phyloP scores from a whole-genome alignment of 805 yeast genomes.

The Candida boleticola region DNA sequence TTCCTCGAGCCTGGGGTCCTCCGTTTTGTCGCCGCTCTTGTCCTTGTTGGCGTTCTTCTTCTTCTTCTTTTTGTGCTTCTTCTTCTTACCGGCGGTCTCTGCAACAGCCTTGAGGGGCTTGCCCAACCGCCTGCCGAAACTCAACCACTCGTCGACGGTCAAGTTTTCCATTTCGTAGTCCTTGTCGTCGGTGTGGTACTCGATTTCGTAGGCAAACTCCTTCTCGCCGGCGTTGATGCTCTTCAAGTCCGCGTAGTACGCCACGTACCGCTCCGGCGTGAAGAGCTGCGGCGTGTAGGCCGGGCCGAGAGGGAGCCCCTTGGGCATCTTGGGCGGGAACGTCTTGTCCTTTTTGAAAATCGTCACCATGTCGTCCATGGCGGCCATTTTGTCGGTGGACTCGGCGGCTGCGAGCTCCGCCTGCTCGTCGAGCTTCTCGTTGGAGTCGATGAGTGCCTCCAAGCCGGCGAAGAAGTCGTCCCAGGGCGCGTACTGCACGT shows the following conservation, averaged over 20 bases:
- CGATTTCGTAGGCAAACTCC: constrained; percentile 57
- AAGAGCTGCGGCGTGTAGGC: constrained; percentile 70
- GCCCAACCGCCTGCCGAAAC: constrained; percentile 53
- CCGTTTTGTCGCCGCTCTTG: constrained; percentile 6
- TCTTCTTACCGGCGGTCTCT: constrained; percentile 7
- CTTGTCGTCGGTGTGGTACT: constrained; percentile 65
- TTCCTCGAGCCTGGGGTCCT: constrained; percentile 24
- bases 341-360: constrained; percentile 51
- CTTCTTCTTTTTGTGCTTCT: constrained; percentile 9
- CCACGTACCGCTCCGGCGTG: constrained; percentile 70
- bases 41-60: constrained; percentile 8
- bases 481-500: constrained; percentile 51
- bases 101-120: constrained; percentile 27
- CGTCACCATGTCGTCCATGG: constrained; percentile 5
- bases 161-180: constrained; percentile 53
- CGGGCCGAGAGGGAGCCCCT: constrained; percentile 60
- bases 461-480: constrained; percentile 50
- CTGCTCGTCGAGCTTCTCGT: constrained; percentile 25
- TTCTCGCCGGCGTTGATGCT: constrained; percentile 43
- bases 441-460: constrained; percentile 30
- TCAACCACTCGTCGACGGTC: constrained; percentile 62
- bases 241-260: constrained; percentile 67
- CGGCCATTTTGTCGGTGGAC: constrained; percentile 5
- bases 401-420: constrained; percentile 14
- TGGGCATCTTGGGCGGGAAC: constrained; percentile 60